These are phyloP conservation scores for Malassezia caprae DNA, from an alignment of 1,284 basidiomycete genomes.

Conservation along the genomic window DNA sequence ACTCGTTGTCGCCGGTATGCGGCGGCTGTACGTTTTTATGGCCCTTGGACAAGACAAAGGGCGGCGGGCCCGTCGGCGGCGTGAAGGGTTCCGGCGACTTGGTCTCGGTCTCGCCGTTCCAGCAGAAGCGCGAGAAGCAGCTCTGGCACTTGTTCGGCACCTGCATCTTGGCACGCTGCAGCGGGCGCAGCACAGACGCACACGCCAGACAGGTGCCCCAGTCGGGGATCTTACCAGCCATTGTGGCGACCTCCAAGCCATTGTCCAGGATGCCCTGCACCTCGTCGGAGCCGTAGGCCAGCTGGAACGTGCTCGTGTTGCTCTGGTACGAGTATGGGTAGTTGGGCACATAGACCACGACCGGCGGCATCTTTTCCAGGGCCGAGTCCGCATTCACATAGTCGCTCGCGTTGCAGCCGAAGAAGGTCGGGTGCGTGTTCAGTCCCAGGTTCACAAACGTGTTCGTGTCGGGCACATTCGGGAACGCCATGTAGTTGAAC, in stretches of 20 bases:
- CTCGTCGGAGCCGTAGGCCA: conserved; percentile 42
- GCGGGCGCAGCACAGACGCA: conserved; percentile 35
- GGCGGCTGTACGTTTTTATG: conserved; percentile 19
- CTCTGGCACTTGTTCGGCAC: conserved; percentile 28
- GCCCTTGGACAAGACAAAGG: conserved; percentile 30
- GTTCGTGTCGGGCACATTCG: conserved; percentile 50
- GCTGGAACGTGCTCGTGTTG: conserved; percentile 43
- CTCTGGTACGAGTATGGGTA: conserved; percentile 50
- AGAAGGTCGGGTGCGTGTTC: conserved; percentile 63
- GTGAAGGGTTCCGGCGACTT: conserved; percentile 26
- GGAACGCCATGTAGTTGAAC: conserved; percentile 47
- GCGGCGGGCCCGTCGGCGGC: conserved; percentile 32
- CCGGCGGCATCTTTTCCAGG: conserved; percentile 44
- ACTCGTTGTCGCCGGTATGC: conserved; percentile 30
- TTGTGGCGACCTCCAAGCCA: conserved; percentile 32
- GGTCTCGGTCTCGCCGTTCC: conserved; percentile 38
- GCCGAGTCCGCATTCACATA: conserved; percentile 32
- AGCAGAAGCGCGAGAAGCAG: conserved; percentile 40
- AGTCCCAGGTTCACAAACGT: conserved; percentile 60
- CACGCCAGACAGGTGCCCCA: conserved; percentile 41
- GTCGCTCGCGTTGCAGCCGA: conserved; percentile 56
- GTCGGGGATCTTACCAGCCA: conserved; percentile 25
- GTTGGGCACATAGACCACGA: conserved; percentile 51
- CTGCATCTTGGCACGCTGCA: conserved; percentile 22
- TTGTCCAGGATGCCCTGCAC: conserved; percentile 40